phyloP scores from a whole-genome alignment of 352 stramenopile genomes.

The Globisporangium camurandrum region DNA sequence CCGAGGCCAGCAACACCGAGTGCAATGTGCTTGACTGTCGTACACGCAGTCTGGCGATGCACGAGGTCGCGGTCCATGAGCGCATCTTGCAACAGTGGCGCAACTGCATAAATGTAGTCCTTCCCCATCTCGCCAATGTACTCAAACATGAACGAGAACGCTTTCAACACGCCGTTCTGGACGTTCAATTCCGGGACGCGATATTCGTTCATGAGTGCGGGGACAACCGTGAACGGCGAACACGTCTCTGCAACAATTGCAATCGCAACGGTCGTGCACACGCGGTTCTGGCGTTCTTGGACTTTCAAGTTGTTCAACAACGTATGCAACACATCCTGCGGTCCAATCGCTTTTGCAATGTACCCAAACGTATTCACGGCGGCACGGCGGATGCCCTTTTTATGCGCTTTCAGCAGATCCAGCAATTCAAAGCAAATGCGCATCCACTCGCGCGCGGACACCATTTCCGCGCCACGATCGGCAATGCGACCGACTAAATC shows the following conservation, averaged over 20 bases:
- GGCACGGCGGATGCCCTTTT: slow-evolving; percentile 97
- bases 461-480: slow-evolving; percentile 95
- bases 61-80: slow-evolving; percentile 99
- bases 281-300: slow-evolving; percentile 97
- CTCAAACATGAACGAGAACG: slow-evolving; percentile 99
- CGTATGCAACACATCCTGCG: slow-evolving; percentile 98
- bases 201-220: slow-evolving; percentile 99
- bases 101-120: slow-evolving; percentile 99
- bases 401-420: slow-evolving; percentile 99
- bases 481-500: slow-evolving; percentile 98
- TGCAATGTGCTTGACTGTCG: slow-evolving; percentile 96
- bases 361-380: slow-evolving; percentile 99
- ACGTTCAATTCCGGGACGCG: slow-evolving; percentile 99
- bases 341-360: slow-evolving; percentile 98
- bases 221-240: slow-evolving; percentile 98
- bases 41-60: slow-evolving; percentile 97
- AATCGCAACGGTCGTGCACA: slow-evolving; percentile 99
- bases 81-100: slow-evolving; percentile 97
- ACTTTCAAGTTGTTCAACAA: slow-evolving; percentile 99
- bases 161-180: slow-evolving; percentile 99
- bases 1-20: slow-evolving; percentile 94
- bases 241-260: slow-evolving; percentile 99
- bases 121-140: slow-evolving; percentile 99
- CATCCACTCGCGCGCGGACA: slow-evolving; percentile 99
- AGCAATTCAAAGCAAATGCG: slow-evolving; percentile 99